Conservation (phyloP, 202 grass and related monocot species). For the Zizania palustris region DNA sequence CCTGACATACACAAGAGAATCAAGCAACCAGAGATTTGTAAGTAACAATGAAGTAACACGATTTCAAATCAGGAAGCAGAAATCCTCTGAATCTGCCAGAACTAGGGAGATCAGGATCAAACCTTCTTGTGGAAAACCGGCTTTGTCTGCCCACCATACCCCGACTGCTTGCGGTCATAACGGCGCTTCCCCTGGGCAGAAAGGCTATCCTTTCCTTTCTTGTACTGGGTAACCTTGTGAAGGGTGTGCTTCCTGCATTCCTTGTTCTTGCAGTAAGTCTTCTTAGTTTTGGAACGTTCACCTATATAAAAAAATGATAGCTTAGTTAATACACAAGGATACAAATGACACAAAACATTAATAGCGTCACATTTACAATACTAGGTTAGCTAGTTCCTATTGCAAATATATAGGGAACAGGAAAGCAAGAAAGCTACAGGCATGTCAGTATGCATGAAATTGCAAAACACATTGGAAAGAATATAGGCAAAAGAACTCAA, state of each 20-base stretch:
- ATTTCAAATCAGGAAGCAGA: not conserved
- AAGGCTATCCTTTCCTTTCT: constrained; percentile 82
- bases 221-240: constrained; percentile 80
- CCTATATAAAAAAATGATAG: constrained; percentile 34
- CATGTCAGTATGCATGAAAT: not conserved
- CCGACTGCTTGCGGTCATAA: constrained; percentile 78
- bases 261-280: constrained; percentile 81
- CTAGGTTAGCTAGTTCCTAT: not conserved
- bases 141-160: constrained; percentile 85
- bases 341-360: not conserved
- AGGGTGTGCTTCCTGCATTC: constrained; percentile 73
- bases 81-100: not conserved
- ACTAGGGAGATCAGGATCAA: not conserved
- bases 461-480: not conserved
- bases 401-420: not conserved
- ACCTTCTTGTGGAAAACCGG: constrained; percentile 92
- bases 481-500: too few relatives aligned
- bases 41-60: not conserved
- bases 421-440: not conserved
- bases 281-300: constrained; percentile 78
- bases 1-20: constrained; percentile 34
- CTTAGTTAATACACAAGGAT: not conserved
- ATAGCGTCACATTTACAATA: not conserved
- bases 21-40: not conserved
- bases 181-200: constrained; percentile 73